Percentiles rank a stretch among this genome's conserved stretches.
Conservation (phyloP, 139 green algal genomes). For the Medakamo hakoo region DNA sequence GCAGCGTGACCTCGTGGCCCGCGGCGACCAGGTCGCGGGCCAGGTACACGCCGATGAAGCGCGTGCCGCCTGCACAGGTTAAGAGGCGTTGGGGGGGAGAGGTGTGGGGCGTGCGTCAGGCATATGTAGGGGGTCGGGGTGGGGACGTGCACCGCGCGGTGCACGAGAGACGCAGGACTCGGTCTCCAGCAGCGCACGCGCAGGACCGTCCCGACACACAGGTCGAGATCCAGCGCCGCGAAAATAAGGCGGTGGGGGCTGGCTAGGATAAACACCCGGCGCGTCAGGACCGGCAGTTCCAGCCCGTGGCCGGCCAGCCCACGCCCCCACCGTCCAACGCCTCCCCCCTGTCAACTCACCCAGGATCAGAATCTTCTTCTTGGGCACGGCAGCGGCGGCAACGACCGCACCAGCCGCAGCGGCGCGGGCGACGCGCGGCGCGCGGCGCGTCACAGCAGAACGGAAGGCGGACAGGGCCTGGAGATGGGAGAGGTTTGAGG, state of each 20-base stretch:
- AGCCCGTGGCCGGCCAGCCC: neutral
- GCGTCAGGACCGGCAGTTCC: neutral
- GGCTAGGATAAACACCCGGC: neutral
- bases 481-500: neutral
- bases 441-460: too few species aligned
- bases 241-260: neutral
- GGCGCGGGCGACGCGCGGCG: neutral
- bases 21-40: slow-evolving; percentile 70
- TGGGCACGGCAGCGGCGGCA: slow-evolving; percentile 8
- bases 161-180: too few species aligned
- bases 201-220: too few species aligned
- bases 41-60: slow-evolving; percentile 94
- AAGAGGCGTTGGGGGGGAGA: neutral
- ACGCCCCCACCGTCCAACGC: too few species aligned
- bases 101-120: neutral
- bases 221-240: too few species aligned
- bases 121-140: neutral
- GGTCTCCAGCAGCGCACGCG: too few species aligned
- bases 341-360: slow-evolving; percentile 23
- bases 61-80: slow-evolving; percentile 57
- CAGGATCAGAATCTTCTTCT: slow-evolving; percentile 82
- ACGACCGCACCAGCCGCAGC: neutral
- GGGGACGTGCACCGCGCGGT: neutral
- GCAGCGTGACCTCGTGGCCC: slow-evolving; percentile 84
- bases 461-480: too few species aligned